Percentiles rank a stretch among this genome's conserved stretches.
These are phyloP conservation scores for Bretschneidera sinensis DNA, from an alignment of 345 rosid genomes.

Conservation along the genomic window DNA sequence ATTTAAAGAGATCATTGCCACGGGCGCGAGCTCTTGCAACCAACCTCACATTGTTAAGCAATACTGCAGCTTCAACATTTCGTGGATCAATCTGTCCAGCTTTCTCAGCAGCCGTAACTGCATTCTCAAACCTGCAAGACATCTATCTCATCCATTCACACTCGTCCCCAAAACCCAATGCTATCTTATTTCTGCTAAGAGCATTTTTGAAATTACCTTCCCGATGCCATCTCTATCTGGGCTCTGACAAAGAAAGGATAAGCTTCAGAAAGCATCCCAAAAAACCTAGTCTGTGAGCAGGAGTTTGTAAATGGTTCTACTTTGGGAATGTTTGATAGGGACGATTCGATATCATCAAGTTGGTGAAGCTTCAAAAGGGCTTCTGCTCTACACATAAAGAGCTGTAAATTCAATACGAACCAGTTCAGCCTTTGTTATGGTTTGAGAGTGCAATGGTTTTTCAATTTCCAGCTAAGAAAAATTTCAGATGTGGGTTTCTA, in stretches of 20 bases:
- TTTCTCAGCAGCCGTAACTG: conserved; percentile 72
- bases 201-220: conserved; percentile 62
- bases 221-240: conserved; percentile 83
- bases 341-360: conserved; percentile 72
- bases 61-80: conserved; percentile 58
- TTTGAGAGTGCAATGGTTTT: neutral
- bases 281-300: conserved; percentile 43
- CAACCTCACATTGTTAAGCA: conserved; percentile 58
- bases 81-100: conserved; percentile 67
- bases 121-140: conserved; percentile 93
- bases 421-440: conserved; percentile 23
- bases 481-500: conserved; percentile 16
- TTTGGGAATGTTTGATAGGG: conserved; percentile 42
- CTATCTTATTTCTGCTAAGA: conserved; percentile 10
- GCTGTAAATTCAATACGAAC: conserved; percentile 62
- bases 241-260: conserved; percentile 66
- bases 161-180: conserved; percentile 12
- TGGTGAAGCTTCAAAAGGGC: conserved; percentile 77
- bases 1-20: conserved; percentile 88
- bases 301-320: conserved; percentile 37
- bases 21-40: conserved; percentile 71
- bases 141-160: conserved; percentile 37
- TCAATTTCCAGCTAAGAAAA: conserved; percentile 8
- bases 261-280: conserved; percentile 81
- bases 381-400: conserved; percentile 93